Base-by-base conservation (phyloP, 345 rosid genomes). In the Physaria fendleri region DNA sequence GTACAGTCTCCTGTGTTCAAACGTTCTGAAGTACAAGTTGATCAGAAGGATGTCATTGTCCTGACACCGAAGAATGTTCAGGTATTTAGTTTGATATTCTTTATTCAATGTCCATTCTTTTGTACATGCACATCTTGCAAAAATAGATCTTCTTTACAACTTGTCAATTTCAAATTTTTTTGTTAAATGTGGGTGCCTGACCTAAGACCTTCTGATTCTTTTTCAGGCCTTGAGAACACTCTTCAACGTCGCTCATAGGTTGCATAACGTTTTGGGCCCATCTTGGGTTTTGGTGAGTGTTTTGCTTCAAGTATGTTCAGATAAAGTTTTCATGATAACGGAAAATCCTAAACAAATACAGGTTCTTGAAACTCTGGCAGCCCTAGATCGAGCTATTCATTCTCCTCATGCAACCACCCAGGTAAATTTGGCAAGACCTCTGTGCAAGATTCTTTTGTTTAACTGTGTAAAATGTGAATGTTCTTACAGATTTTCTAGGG, bases 221-320 rank as follows among this genome's bases (percentile, higher is more conserved):
- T 29, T 80, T 44, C 53, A 88, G 99, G 97, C 97, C 35, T 71
- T 93, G 66, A 76, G 99, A 75, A 93, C 99, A 62, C 97, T 93
- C 71, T 93, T 93, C 79, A 93, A 93, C 71, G 62, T 93, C 64
- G 88, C 97, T 66, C 97, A 87, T 80, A 78, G 99, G 62, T 75
- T 93, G 69, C 90, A 87, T 75, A 89, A 89, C 69, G 95, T 89
- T 32, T 77, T 93, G 75, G 99, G 99, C 28, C 96, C 95, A n/a
- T 93, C 99, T n/a, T 93, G 99, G 99, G 92, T 89, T 70, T 74
- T 93, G 94, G 97, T 88, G 81, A 69, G 97, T 76, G 61, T 18
- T 61, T 54, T 71, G 47, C 53, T 70, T 61, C 42, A 40, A 13
- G 15, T 57, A 58, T 59, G 35, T 33, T 69, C 47, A 32, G 17